A percentile compares a stretch with the other conserved stretches of the same genome.
These are phyloP conservation scores for Talaromyces sp. DNA, from an alignment of 2,329 filamentous ascomycete genomes.

Conservation along the genomic window DNA sequence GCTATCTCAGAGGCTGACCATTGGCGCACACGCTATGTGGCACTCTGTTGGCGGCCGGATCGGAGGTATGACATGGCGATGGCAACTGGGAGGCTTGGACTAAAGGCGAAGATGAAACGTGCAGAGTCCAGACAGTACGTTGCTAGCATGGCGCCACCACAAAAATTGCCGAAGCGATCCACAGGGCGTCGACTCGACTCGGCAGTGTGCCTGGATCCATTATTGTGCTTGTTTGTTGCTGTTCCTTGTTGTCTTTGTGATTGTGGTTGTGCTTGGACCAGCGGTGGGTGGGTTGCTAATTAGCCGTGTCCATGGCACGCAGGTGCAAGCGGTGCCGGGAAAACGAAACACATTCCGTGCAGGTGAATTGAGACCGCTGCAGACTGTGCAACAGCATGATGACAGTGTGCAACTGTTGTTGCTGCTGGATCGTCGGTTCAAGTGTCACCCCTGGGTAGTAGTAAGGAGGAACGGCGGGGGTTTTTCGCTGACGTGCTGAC, in stretches of 20 bases:
- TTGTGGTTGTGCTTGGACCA: not conserved
- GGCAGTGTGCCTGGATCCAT: not conserved
- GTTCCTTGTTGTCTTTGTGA: too few relatives aligned
- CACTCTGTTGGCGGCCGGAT: not conserved
- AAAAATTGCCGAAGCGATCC: not conserved
- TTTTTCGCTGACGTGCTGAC: not conserved
- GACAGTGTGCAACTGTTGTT: not conserved
- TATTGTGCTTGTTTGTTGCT: not conserved
- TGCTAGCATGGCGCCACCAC: not conserved
- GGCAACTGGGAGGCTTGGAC: not conserved
- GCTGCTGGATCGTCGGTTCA: not conserved
- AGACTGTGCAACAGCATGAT: too few relatives aligned
- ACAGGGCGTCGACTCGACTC: not conserved
- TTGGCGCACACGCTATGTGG: not conserved
- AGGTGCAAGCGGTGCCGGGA: too few relatives aligned
- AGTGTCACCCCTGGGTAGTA: not conserved
- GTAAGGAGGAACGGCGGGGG: not conserved
- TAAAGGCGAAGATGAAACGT: not conserved
- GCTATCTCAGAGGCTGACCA: not conserved
- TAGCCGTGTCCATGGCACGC: not conserved
- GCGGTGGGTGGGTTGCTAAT: not conserved
- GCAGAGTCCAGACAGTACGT: not conserved
- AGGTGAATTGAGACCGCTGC: not conserved
- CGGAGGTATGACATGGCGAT: not conserved
- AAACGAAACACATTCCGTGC: not conserved